Base-by-base conservation (phyloP, 2,329 filamentous ascomycete species). In the Fusarium sulawesiense region DNA sequence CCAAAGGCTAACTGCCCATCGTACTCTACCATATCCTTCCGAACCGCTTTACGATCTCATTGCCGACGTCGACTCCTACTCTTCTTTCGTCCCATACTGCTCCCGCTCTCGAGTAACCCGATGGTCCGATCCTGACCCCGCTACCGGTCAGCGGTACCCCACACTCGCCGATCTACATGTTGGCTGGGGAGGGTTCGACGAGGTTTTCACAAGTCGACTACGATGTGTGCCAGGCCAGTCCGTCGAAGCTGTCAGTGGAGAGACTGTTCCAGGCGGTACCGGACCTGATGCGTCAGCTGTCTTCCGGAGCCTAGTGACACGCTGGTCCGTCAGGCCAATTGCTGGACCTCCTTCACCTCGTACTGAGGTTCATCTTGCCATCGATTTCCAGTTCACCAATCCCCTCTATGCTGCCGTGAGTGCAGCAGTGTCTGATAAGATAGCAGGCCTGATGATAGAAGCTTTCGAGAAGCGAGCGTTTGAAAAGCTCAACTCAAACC, bases 1-100 rank as follows among this genome's bases (percentile, higher is more conserved):
- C 79, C 92, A 94, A 77, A 88, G 84, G 70, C 86, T 98, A 60
- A 88, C 87, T 54, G 94, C 93, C 13, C 85, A 86, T 21, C 92
- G 93, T 66, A 91, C 86, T 6, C 90, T 98, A 16, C 92, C 92
- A 16, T 97, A 97, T 84, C 82, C 90, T 1, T 84, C 89, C 32
- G 76, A 80, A 7, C 84, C 88, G 3, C 89, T 99, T 73, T 99
- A 96, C 87, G 85, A 86, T 72, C 87, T 98, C 57, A 94, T 99
- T 79, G 90, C 94, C 81, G 93, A 98, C 80, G 90, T 99, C 70
- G 88, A 93, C 79, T 89, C 89, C 68, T 99, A 99, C 87, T 84
- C 87, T 40, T 79, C 84, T 71, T 99, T 98, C 85, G 88, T 99
- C n/a, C 96, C 96, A 13, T 98, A 97, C 86, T 97, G 95, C 82